These are phyloP conservation scores for Calonectria hawksworthii DNA, from an alignment of 2,329 filamentous ascomycete species.

Conservation along the genomic window DNA sequence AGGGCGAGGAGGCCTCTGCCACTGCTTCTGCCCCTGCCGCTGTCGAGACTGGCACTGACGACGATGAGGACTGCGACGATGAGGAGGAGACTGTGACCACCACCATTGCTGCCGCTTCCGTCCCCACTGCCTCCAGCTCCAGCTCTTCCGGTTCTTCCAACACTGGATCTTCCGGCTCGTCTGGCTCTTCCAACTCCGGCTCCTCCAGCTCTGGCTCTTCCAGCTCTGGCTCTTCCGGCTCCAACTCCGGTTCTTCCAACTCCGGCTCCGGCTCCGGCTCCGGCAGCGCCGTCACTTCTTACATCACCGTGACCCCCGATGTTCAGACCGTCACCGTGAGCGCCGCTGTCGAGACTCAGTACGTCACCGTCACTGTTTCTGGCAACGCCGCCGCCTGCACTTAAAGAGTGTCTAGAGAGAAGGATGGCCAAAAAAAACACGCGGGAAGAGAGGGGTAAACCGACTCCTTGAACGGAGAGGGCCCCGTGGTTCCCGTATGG, in stretches of 20 bases:
- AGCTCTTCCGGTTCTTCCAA: neutral
- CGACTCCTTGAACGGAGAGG: constrained; percentile 3
- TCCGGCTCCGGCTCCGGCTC: neutral
- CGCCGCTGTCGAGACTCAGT: constrained; percentile 24
- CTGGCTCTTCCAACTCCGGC: neutral
- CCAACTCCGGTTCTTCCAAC: neutral
- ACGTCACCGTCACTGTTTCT: constrained; percentile 35
- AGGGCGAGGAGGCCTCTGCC: too few species aligned
- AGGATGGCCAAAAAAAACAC: neutral
- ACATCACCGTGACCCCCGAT: constrained; percentile 31
- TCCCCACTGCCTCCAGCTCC: neutral
- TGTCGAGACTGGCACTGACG: too few species aligned
- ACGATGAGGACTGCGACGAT: constrained; percentile 27
- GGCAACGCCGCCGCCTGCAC: constrained; percentile 31
- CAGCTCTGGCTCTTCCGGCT: constrained; percentile 12
- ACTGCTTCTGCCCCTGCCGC: too few species aligned
- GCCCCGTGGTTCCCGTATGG: neutral
- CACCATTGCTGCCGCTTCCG: neutral
- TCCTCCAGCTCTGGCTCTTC: neutral
- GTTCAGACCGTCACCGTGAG: constrained; percentile 30
- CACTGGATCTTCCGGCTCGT: constrained; percentile 16
- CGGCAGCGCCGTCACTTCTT: constrained; percentile 30
- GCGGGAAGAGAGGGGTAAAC: neutral
- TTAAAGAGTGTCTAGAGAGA: constrained; percentile 10
- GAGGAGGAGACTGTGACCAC: constrained; percentile 14